Evolutionary conservation across 805 yeast genomes (phyloP).

Genomic region (Yarrowia divulgata): DNA sequence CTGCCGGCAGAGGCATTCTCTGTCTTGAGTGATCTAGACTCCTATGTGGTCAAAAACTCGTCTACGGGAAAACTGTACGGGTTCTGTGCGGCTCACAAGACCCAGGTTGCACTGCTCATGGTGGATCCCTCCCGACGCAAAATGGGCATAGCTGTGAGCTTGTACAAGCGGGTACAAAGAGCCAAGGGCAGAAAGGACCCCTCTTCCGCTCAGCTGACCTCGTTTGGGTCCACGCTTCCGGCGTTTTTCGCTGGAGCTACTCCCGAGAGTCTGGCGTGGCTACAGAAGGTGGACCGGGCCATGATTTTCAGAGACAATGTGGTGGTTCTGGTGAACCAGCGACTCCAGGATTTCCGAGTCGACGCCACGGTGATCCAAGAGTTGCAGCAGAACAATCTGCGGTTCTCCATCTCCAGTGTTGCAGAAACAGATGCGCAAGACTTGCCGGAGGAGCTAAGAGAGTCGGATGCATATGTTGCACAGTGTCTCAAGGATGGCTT

Average conservation of each 20-base stretch:
- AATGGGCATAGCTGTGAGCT: constrained; percentile 62
- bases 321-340: constrained; percentile 21
- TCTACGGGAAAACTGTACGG: constrained; percentile 63
- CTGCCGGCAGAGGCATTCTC: constrained; percentile 19
- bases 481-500: constrained; percentile 18
- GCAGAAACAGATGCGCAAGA: constrained; percentile 19
- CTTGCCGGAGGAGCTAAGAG: constrained; percentile 19
- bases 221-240: constrained; percentile 17
- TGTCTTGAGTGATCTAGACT: constrained; percentile 7
- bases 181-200: constrained; percentile 30
- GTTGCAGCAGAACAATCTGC: constrained; percentile 17
- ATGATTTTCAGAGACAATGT: constrained; percentile 28
- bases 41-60: constrained; percentile 46
- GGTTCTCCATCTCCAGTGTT: constrained; percentile 22
- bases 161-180: constrained; percentile 59
- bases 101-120: constrained; percentile 53
- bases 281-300: constrained; percentile 31
- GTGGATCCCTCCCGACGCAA: constrained; percentile 63
- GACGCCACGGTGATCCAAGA: constrained; percentile 15
- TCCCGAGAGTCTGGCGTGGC: constrained; percentile 28
- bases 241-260: constrained; percentile 27
- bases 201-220: constrained; percentile 23
- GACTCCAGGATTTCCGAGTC: constrained; percentile 19
- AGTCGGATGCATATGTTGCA: constrained; percentile 19
- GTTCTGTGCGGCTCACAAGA: constrained; percentile 48